phyloP scores from a whole-genome alignment of 768 basidiomycete genomes.

The Zangia roseola region DNA sequence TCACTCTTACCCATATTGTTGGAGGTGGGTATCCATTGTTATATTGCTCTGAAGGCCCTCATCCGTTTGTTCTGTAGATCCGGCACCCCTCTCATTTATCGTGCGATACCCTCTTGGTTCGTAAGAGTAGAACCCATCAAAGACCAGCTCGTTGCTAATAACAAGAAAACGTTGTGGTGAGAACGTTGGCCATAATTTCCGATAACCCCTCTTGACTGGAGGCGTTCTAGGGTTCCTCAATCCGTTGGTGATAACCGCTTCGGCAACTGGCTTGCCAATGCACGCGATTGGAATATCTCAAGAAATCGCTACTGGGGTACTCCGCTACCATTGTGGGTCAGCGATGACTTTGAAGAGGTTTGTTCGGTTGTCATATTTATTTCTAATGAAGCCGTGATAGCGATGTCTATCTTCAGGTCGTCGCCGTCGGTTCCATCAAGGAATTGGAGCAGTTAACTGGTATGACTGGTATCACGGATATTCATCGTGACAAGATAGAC shows the following conservation, averaged over 20 bases:
- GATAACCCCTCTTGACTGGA: constrained; percentile 3
- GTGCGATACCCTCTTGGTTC: constrained; percentile 96
- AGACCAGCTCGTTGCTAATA: constrained; percentile 87
- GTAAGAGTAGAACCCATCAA: constrained; percentile 83
- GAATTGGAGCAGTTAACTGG: constrained; percentile 88
- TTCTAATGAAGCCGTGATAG: not conserved
- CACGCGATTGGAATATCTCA: constrained; percentile 99
- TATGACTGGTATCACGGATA: constrained; percentile 76
- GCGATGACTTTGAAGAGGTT: constrained; percentile 87
- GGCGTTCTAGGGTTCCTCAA: constrained; percentile 83
- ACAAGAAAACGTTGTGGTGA: constrained; percentile 86
- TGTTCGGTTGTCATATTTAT: not conserved
- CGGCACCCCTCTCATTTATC: constrained; percentile 92
- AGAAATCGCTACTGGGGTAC: constrained; percentile 99
- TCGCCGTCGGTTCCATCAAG: constrained; percentile 84
- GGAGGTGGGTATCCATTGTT: constrained; percentile 57
- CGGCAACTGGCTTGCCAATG: constrained; percentile 96
- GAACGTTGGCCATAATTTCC: constrained; percentile 11
- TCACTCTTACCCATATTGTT: constrained; percentile 97
- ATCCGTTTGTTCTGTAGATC: constrained; percentile 51
- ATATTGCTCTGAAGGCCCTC: not conserved
- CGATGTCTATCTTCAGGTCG: constrained; percentile 47
- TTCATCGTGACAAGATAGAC: constrained; percentile 94
- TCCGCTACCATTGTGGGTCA: constrained; percentile 94
- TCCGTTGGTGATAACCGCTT: constrained; percentile 89